Evolutionary conservation across 1,139 yeast species (phyloP), one percentile per base, ranked within the genome.

Genomic region (Meyerozyma carpophila): DNA sequence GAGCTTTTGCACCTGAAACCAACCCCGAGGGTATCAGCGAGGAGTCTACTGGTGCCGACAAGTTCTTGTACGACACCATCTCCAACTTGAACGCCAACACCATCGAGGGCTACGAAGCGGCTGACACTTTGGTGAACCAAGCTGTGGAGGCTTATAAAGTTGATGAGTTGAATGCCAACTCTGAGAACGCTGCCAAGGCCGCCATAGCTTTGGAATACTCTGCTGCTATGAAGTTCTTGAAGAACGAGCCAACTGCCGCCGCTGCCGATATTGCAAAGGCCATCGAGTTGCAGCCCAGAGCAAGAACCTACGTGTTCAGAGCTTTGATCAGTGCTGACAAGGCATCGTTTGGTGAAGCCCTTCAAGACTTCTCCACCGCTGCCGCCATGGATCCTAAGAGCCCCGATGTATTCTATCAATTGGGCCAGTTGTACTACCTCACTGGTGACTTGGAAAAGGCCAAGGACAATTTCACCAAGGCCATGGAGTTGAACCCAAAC

Each of bases 371-470:
- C 58, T 79, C 79, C 43, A 70, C 75, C 45, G 98, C 98, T 36
- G 74, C 82, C 51, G 71, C 75, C 49, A 62, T 86, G 53, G 84
- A 87, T 58, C 81, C 93, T 40, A 68, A 78, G 31, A 80, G 82
- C 61, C 81, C 95, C 32, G 96, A 94, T 61, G 80, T 86, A 53
- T 88, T 82, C 71, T 93, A 93, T 73, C 98, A 94, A 70, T 83
- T 87, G 61, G 98, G 96, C 54, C 99, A 94, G 77, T 77, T 91
- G 62, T 79, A 77, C 63, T 93, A 91, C 69, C 74, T 93, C 56
- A 81, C 88, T 50, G 84, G 84, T 50, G 87, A 89, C 54, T 80
- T 86, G 58, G 69, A 70, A 39, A 75, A 81, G 51, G 98, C 98
- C 37, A 79, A 82, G 58, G 70, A 67, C 41, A 82, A 87, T 65